Conservation (phyloP, 1,139 yeast genomes). For the Kodamaea alishanica region DNA sequence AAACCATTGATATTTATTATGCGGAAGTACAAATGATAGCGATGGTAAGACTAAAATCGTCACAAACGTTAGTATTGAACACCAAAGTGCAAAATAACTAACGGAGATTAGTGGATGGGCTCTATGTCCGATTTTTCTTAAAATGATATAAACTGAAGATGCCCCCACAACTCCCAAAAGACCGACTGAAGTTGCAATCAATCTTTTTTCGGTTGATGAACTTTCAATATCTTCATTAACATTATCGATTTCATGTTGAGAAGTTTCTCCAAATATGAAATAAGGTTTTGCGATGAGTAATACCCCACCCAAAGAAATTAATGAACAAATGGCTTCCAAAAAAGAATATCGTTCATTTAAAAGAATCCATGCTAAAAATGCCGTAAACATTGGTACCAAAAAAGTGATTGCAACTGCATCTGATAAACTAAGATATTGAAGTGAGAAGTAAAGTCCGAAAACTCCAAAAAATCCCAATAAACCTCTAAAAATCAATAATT, state of each 20-base stretch:
- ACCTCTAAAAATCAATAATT: conserved; percentile 61
- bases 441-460: conserved; percentile 68
- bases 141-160: conserved; percentile 63
- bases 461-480: conserved; percentile 75
- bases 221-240: conserved; percentile 35
- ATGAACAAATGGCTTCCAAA: conserved; percentile 65
- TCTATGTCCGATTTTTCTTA: conserved; percentile 68
- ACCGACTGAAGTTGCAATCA: conserved; percentile 63
- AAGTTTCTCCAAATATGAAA: conserved; percentile 56
- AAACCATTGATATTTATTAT: conserved; percentile 58
- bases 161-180: conserved; percentile 71
- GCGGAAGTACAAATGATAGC: conserved; percentile 58
- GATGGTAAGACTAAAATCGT: conserved; percentile 58
- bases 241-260: conserved; percentile 26
- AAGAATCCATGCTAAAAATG: conserved; percentile 65
- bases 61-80: conserved; percentile 52
- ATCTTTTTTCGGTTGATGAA: conserved; percentile 36
- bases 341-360: conserved; percentile 65
- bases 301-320: conserved; percentile 72
- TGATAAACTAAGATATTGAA: conserved; percentile 70
- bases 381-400: conserved; percentile 73
- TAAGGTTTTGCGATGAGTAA: conserved; percentile 77
- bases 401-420: conserved; percentile 77
- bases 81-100: conserved; percentile 65
- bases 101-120: conserved; percentile 83